A percentile compares a stretch with the other conserved stretches of the same genome.
phyloP scores from a whole-genome alignment of 1,284 basidiomycete genomes.

The Rhodotorula sp. region DNA sequence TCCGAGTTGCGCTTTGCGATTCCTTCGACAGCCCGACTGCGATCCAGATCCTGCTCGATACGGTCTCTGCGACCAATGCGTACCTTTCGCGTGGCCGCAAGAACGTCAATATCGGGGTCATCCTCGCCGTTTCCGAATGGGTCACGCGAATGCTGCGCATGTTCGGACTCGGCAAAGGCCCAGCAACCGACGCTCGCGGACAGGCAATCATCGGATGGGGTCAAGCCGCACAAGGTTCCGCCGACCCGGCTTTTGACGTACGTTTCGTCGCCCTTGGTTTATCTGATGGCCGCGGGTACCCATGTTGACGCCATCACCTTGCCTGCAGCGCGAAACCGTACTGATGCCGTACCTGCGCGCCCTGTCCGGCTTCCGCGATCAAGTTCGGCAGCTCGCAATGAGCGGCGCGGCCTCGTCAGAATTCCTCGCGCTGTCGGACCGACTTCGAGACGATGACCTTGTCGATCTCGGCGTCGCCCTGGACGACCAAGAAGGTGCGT shows the following conservation, averaged over 20 bases:
- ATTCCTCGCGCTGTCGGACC: conserved; percentile 80
- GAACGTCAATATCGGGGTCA: conserved; percentile 63
- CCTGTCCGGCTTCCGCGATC: conserved; percentile 88
- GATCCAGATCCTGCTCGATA: conserved; percentile 71
- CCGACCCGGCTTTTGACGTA: conserved; percentile 57
- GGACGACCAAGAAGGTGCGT: conserved; percentile 88
- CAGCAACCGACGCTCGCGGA: conserved; percentile 31
- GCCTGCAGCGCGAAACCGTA: conserved; percentile 60
- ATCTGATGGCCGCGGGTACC: neutral
- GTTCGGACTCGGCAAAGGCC: conserved; percentile 89
- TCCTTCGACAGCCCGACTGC: conserved; percentile 95
- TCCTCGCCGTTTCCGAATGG: conserved; percentile 78
- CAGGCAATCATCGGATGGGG: conserved; percentile 55
- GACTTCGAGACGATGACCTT: conserved; percentile 83
- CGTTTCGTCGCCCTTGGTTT: conserved; percentile 50
- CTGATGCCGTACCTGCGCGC: conserved; percentile 86
- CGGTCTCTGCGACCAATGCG: conserved; percentile 84
- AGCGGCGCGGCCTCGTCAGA: conserved; percentile 63
- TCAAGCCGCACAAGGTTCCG: conserved; percentile 44
- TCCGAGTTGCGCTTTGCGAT: conserved; percentile 90
- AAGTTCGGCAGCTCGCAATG: conserved; percentile 80
- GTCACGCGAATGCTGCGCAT: conserved; percentile 85
- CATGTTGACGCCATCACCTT: neutral
- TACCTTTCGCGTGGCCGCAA: conserved; percentile 62
- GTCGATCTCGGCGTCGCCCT: conserved; percentile 91